Evolutionary conservation across 148 eudicot species (phyloP), one percentile per base, ranked within the genome.

Genomic region (Cornus florida): DNA sequence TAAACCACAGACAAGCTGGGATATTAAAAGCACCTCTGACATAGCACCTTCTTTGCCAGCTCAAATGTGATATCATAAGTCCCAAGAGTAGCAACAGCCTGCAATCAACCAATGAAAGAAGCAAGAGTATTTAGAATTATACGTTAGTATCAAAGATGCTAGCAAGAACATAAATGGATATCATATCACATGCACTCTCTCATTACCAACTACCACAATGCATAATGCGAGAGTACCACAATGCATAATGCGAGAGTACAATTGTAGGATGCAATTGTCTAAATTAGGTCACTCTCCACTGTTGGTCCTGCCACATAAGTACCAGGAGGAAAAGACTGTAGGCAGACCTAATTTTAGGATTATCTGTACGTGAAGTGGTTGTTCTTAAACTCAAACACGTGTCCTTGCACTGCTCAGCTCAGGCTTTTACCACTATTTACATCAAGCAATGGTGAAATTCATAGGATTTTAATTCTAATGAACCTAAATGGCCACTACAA

Each of bases 1-100:
- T 7, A 33, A 33, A 53, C 67, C 7, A 14, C 16, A 8, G 20
- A 75, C 46, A 62, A 41, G 65, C 43, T 33, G 32, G 39, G 32
- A 38, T 75, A 4, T 35, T 3, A n/a, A 50, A 10, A 76, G 80
- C 84, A 94, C 98, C 98, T 94, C 74, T 91, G 97, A 77, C 97
- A 86, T 31, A 90, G 56, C 68, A 94, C 91, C 83, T 94, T 94
- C 89, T 89, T 94, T 67, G 92, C 98, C 57, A 94, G 81, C 82
- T 94, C 97, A 41, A 91, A 70, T 39, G 97, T 91, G 70, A 94
- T 92, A 86, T 92, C 95, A 83, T 86, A 94, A 74, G 97, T 89
- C 68, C 98, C 98, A 72, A 92, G 84, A 68, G 98, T 91, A 74
- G 91, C 91, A 78, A 94, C 86, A 33, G 74, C 87, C 95, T 94